Evolutionary conservation across 352 stramenopile species (phyloP).

Genomic region (Pythium chondricola): DNA sequence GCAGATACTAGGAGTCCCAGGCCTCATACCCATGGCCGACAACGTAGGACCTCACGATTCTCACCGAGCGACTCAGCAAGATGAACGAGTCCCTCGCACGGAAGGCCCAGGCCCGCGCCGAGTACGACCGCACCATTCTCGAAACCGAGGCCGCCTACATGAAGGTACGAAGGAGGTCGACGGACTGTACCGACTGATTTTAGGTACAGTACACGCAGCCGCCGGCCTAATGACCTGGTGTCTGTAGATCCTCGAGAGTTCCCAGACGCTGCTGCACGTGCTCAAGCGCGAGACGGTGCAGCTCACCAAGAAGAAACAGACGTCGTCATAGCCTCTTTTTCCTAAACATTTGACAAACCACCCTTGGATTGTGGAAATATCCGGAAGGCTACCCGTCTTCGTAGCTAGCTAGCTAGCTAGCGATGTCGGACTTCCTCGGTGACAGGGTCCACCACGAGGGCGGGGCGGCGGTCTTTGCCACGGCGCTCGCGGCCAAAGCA

Average conservation of each 20-base stretch:
- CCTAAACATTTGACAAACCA: not conserved
- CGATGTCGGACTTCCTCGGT: constrained; percentile 57
- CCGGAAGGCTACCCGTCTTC: too few relatives aligned
- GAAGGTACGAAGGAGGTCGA: constrained; percentile 69
- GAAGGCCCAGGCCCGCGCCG: constrained; percentile 87
- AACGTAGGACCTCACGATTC: constrained; percentile 81
- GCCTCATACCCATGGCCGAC: too few relatives aligned
- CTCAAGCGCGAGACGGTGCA: constrained; percentile 92
- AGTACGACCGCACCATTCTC: constrained; percentile 93
- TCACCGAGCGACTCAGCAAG: constrained; percentile 87
- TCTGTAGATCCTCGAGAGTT: constrained; percentile 88
- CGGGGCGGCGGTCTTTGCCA: constrained; percentile 63
- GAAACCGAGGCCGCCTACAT: constrained; percentile 93
- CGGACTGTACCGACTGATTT: too few relatives aligned
- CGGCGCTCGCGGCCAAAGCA: constrained; percentile 59
- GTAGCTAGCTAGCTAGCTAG: too few relatives aligned
- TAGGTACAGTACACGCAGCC: too few relatives aligned
- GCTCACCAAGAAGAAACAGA: constrained; percentile 94
- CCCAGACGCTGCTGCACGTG: constrained; percentile 92
- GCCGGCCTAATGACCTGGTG: too few relatives aligned
- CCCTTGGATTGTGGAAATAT: not conserved
- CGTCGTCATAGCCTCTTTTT: constrained; percentile 43
- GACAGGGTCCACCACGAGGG: constrained; percentile 57
- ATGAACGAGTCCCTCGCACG: constrained; percentile 89
- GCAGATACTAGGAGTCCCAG: too few relatives aligned